Evolutionary conservation across 495 filamentous ascomycete genomes (phyloP), one percentile per base, ranked within the genome.

Genomic region (Talaromyces wortmannii): DNA sequence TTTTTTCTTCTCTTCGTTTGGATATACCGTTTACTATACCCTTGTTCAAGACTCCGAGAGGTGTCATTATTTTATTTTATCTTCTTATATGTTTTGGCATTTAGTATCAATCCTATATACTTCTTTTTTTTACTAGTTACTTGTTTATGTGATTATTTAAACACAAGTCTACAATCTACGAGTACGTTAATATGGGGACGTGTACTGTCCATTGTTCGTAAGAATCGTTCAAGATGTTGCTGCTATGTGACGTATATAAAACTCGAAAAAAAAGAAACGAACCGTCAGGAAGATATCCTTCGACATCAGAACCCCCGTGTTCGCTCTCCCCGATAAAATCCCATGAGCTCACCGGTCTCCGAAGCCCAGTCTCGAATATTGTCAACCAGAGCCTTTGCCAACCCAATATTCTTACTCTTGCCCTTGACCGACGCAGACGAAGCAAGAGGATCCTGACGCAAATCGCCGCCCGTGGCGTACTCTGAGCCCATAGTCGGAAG

Each of bases 371-470:
- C 83, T 48, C 85, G 78, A 13, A 89, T 76, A 33, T 80, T 80
- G 65, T 94, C 90, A 40, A 98, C 89, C 56, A 91, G 72, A 8
- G 90, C 89, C 72, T 96, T 97, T 15, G 89, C 86, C 85, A 98
- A 87, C 3, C 92, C 92, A 57, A 90, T 86, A 49, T 84, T 84
- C 58, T 82, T 84, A 15, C 63, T 70, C 52, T 78, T 82, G 56
- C 74, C 75, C 33, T 72, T 75, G 8, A 67, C 68, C 1, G 73
- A 64, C 13, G 57, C 63, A 33, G 67, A 56, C 23, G 66, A 57
- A 31, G 69, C 32, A 60, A 72, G 58, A 63, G 69, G 57, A 61
- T 74, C 59, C 73, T 80, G 51, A 63, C 78, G 40, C 72, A 75
- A 69, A 4, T 78, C 78, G 12, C 83, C 78, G 12, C 83, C 82